Percentiles rank a stretch among this genome's conserved stretches.
Evolutionary conservation across 2,329 filamentous ascomycete genomes (phyloP).

Genomic region (Aspergillus spinulosporus): DNA sequence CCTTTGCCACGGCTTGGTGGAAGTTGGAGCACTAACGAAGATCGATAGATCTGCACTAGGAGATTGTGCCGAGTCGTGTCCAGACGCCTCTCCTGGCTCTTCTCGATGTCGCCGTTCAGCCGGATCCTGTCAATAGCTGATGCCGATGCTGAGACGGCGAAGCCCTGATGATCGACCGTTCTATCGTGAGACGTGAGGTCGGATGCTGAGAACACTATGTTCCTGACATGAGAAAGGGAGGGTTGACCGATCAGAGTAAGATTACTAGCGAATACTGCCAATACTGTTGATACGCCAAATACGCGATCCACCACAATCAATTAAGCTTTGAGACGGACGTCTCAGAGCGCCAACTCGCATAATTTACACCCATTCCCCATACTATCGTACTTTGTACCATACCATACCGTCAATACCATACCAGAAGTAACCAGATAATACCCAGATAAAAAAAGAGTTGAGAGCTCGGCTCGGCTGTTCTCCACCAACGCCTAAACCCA

Average conservation of each 20-base stretch:
- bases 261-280: not conserved
- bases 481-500: constrained; percentile 4
- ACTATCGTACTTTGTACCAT: not conserved
- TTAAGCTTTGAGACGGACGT: constrained; percentile 30
- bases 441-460: not conserved
- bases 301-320: constrained; percentile 22
- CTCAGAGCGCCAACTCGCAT: constrained; percentile 21
- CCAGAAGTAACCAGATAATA: not conserved
- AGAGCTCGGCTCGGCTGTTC: constrained; percentile 11
- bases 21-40: constrained; percentile 21
- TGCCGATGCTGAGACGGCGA: not conserved
- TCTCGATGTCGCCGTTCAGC: not conserved
- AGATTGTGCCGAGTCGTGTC: constrained; percentile 22
- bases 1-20: constrained; percentile 16
- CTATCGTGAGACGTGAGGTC: not conserved
- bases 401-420: not conserved
- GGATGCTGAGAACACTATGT: not conserved
- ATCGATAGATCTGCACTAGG: constrained; percentile 30
- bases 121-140: not conserved
- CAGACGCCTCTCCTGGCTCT: not conserved
- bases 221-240: not conserved
- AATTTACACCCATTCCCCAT: constrained; percentile 12
- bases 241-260: not conserved
- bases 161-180: not conserved
- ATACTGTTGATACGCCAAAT: not conserved